Evolutionary conservation across 1,284 basidiomycete genomes (phyloP), one percentile per base, ranked within the genome.

Genomic region (Heterobasidion occidentale): DNA sequence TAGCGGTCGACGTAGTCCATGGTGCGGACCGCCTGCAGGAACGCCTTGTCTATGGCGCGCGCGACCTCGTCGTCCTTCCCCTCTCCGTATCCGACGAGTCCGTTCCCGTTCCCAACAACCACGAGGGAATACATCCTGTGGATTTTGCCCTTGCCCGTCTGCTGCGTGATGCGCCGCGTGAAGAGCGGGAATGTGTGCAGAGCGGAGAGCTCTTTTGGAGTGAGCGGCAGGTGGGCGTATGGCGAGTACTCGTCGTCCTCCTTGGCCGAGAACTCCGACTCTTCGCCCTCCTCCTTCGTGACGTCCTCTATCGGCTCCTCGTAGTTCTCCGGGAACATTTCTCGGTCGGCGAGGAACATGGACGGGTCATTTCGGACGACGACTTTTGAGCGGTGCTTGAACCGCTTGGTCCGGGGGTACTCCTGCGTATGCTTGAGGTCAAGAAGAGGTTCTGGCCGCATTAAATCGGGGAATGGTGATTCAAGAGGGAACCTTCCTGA

Each of bases 1-100:
- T 92, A 96, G 15, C 91, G 82, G 63, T 91, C 85, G 58, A 98
- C 90, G 64, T 80, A 87, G 71, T 98, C 95, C 87, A 98, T 88
- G 66, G 84, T 88, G 63, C 86, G 83, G 53, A 94, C 76, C 0
- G 91, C 95, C 63, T 90, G 80, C 46, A 81, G 75, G 67, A 86
- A 80, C 8, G 90, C 84, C 65, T 87, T 84, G 53, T 78, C 74
- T 36, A 79, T 69, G 0, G 94, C 94, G 42, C 76, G 74, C 56
- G 76, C 66, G 11, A 73, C 71, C 48, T 86, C 84, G 3, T 71
- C 70, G 65, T 90, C 87, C 70, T 94, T 93, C 52, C 90, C 95
- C 67, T 92, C 85, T 3, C 96, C 96, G 52, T 91, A 80, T 4
- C 96, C 96, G 1, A 99, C 88, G 20, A 98, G 77, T 0, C 96